phyloP scores from a whole-genome alignment of 192 early-diverging fungal species.

The Gonapodya prolifera region DNA sequence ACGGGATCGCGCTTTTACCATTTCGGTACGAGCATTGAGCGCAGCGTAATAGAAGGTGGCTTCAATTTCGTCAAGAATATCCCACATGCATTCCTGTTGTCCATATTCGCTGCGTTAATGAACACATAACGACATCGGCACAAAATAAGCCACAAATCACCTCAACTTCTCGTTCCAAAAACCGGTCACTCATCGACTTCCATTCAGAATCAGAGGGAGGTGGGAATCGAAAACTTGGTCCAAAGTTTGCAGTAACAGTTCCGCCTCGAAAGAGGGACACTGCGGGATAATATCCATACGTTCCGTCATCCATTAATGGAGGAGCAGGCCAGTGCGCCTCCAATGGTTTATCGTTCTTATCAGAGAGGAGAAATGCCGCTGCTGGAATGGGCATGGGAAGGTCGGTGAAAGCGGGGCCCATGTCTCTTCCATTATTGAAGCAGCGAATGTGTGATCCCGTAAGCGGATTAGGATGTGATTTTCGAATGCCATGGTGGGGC shows the following conservation, averaged over 20 bases:
- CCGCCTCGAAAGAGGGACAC: slow-evolving; percentile 50
- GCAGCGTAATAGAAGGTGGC: too few relatives aligned
- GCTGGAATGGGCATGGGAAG: slow-evolving; percentile 25
- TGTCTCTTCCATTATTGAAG: slow-evolving; percentile 50
- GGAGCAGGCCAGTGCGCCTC: slow-evolving; percentile 17
- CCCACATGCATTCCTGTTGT: slow-evolving; percentile 26
- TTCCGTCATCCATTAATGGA: slow-evolving; percentile 41
- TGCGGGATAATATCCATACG: slow-evolving; percentile 49
- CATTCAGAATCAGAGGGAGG: slow-evolving; percentile 33
- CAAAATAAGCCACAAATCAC: slow-evolving; percentile 10
- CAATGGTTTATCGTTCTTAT: slow-evolving; percentile 10
- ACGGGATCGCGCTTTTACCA: too few relatives aligned
- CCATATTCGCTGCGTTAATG: not conserved
- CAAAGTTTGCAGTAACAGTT: slow-evolving; percentile 46
- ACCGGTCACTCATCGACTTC: slow-evolving; percentile 42
- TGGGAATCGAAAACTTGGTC: slow-evolving; percentile 44
- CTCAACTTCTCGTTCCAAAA: slow-evolving; percentile 40
- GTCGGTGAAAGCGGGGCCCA: slow-evolving; percentile 40
- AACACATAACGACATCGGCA: not conserved
- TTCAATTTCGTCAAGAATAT: slow-evolving; percentile 48
- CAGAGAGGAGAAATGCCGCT: slow-evolving; percentile 8
- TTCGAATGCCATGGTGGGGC: not conserved
- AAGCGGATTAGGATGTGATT: slow-evolving; percentile 11
- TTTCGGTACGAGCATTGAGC: too few relatives aligned
- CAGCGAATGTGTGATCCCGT: slow-evolving; percentile 41